phyloP scores from a whole-genome alignment of 805 yeast species.

The Millerago galiae region DNA sequence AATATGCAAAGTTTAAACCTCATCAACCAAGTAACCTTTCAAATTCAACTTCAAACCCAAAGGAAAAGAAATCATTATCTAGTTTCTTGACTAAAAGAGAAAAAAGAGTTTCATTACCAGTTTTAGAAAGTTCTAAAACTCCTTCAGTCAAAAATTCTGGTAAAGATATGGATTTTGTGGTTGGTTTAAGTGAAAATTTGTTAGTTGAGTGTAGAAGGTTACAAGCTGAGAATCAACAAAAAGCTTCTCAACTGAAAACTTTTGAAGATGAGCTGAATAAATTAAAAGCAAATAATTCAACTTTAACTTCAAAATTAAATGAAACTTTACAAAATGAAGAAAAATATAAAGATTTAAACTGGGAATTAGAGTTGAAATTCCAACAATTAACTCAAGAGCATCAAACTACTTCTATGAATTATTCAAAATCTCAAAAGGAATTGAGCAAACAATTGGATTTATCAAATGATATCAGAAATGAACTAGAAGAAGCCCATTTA shows the following conservation, averaged over 20 bases:
- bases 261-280: slow-evolving; percentile 37
- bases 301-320: slow-evolving; percentile 17
- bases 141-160: slow-evolving; percentile 27
- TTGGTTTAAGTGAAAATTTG: slow-evolving; percentile 67
- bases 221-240: slow-evolving; percentile 54
- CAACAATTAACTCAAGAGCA: slow-evolving; percentile 29
- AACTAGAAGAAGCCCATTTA: slow-evolving; percentile 41
- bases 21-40: slow-evolving; percentile 2
- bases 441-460: slow-evolving; percentile 33
- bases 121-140: slow-evolving; percentile 17
- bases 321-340: slow-evolving; percentile 34
- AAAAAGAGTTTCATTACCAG: slow-evolving; percentile 23
- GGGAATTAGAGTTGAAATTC: slow-evolving; percentile 56
- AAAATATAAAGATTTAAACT: slow-evolving; percentile 49
- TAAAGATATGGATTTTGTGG: slow-evolving; percentile 64
- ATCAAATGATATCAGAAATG: slow-evolving; percentile 34
- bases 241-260: slow-evolving; percentile 34
- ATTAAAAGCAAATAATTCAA: slow-evolving; percentile 16
- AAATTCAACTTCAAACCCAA: background rate
- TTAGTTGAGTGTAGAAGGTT: slow-evolving; percentile 64
- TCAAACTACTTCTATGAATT: slow-evolving; percentile 34
- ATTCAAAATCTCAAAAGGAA: slow-evolving; percentile 33
- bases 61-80: slow-evolving; percentile 14
- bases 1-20: slow-evolving; percentile 1
- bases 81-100: slow-evolving; percentile 19